phyloP scores from a whole-genome alignment of 225 moss, liverwort and hornwort genomes.

The Physcomitrellopsis africana region DNA sequence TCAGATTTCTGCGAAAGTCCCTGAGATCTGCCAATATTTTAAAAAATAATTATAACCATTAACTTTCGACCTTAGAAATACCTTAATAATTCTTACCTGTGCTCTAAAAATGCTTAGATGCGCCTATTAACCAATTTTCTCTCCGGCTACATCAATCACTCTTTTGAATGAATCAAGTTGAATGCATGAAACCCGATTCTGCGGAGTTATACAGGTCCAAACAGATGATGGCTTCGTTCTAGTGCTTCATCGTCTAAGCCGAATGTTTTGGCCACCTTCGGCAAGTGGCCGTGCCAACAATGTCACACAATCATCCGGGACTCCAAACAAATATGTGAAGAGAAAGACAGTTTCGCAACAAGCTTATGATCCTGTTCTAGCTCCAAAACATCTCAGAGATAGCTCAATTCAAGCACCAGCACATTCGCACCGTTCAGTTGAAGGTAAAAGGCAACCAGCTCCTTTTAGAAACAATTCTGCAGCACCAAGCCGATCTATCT shows the following conservation, averaged over 20 bases:
- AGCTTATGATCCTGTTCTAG: background rate
- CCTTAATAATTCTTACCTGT: too few relatives aligned
- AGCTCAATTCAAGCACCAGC: too few relatives aligned
- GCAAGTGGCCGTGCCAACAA: background rate
- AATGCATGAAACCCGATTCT: background rate
- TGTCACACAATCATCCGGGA: background rate
- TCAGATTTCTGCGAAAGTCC: too few relatives aligned
- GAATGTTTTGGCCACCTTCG: background rate
- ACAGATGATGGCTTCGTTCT: constrained; percentile 56
- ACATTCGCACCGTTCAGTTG: background rate
- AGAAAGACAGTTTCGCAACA: too few relatives aligned
- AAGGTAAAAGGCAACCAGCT: background rate
- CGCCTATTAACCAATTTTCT: too few relatives aligned
- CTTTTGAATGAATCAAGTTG: background rate
- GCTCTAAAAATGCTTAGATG: too few relatives aligned
- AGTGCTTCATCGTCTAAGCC: constrained; percentile 48
- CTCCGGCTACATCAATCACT: too few relatives aligned
- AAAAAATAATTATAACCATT: too few relatives aligned
- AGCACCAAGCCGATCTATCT: background rate
- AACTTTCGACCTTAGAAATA: too few relatives aligned
- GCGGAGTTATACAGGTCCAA: constrained; percentile 32
- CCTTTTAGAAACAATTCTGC: background rate
- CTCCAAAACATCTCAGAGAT: background rate
- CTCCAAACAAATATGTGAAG: too few relatives aligned
- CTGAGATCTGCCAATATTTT: too few relatives aligned